Percentiles rank a stretch among this genome's conserved stretches.
Evolutionary conservation across 768 basidiomycete species (phyloP).

Genomic region (Mycena indigotica): DNA sequence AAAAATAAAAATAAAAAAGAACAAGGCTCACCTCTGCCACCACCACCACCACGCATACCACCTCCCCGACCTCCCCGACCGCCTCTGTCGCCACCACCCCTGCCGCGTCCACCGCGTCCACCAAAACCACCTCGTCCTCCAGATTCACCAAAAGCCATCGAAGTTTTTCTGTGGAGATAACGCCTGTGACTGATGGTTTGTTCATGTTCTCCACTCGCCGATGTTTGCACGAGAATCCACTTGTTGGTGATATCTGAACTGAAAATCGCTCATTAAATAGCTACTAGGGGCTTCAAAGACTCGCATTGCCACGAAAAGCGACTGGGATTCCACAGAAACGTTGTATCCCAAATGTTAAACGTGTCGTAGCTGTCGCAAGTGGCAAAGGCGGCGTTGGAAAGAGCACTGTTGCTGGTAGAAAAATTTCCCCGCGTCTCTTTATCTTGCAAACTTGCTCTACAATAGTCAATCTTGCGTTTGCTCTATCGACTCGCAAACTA

Average conservation of each 20-base stretch:
- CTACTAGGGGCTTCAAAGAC: constrained; percentile 31
- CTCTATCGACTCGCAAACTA: constrained; percentile 52
- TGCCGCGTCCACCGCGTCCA: constrained; percentile 45
- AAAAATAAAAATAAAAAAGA: constrained; percentile 13
- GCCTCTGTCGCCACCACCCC: constrained; percentile 46
- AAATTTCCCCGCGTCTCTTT: background rate
- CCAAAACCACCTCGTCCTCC: constrained; percentile 79
- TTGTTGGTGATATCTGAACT: too few relatives aligned
- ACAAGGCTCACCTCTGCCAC: constrained; percentile 31
- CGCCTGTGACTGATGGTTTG: background rate
- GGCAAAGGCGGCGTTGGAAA: constrained; percentile 98
- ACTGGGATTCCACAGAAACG: constrained; percentile 52
- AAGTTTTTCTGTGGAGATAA: background rate
- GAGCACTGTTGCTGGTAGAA: constrained; percentile 90
- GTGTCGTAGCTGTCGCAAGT: constrained; percentile 82
- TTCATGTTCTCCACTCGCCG: background rate
- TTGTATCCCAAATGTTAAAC: constrained; percentile 71
- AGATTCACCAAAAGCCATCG: constrained; percentile 41
- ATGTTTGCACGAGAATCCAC: background rate
- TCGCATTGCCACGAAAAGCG: constrained; percentile 56
- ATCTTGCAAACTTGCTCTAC: background rate
- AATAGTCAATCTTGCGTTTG: constrained; percentile 80
- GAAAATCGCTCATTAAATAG: too few relatives aligned
- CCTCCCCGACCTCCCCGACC: constrained; percentile 32
- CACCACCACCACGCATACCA: constrained; percentile 34